phyloP scores from a whole-genome alignment of 768 basidiomycete genomes.

The Calocybe gangraenosa region DNA sequence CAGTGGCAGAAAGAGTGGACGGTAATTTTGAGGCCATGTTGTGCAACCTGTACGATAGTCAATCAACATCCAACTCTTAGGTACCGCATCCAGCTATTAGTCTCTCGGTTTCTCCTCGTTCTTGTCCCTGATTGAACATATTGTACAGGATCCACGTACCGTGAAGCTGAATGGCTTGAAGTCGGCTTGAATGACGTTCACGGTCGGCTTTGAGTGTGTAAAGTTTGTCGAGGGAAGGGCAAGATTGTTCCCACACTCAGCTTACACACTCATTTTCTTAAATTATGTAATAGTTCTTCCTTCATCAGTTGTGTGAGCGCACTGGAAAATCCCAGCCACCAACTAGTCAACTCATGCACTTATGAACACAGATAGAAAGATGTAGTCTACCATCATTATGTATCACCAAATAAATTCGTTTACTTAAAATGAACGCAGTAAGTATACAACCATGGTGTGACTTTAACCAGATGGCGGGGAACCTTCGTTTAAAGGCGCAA shows the following conservation, averaged over 20 bases:
- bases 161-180: constrained; percentile 37
- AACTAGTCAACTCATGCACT: too few relatives aligned
- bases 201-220: constrained; percentile 33
- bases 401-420: too few relatives aligned
- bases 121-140: constrained; percentile 21
- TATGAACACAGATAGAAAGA: too few relatives aligned
- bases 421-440: too few relatives aligned
- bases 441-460: too few relatives aligned
- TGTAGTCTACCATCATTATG: too few relatives aligned
- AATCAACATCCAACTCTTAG: constrained; percentile 33
- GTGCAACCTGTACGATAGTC: constrained; percentile 26
- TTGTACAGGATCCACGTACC: constrained; percentile 32
- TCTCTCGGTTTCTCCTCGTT: constrained; percentile 25
- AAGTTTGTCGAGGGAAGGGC: constrained; percentile 26
- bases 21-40: constrained; percentile 87
- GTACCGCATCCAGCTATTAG: constrained; percentile 40
- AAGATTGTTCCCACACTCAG: constrained; percentile 32
- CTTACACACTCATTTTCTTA: too few relatives aligned
- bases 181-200: constrained; percentile 45
- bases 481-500: not conserved
- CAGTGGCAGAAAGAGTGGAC: constrained; percentile 87
- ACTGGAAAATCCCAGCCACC: too few relatives aligned
- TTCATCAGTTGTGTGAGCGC: too few relatives aligned
- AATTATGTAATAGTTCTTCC: not conserved
- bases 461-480: too few relatives aligned